Evolutionary conservation across 345 rosid genomes (phyloP).

Genomic region (Bruguiera sexangula): DNA sequence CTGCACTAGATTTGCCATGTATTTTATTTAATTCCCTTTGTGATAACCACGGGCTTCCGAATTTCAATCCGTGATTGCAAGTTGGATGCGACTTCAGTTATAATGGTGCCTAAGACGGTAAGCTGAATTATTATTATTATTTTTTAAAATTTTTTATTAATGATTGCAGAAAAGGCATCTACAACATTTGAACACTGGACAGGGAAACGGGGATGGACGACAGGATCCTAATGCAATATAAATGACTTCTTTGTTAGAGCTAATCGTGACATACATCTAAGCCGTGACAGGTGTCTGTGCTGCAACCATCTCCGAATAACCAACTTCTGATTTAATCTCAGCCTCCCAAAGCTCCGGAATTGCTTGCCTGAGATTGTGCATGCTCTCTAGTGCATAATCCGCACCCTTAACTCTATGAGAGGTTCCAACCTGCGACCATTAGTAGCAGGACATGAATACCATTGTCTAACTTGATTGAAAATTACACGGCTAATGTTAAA

Average conservation of each 20-base stretch:
- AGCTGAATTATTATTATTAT: background rate
- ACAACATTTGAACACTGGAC: constrained; percentile 23
- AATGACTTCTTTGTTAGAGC: background rate
- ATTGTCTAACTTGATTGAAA: too few species aligned
- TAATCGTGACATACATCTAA: constrained; percentile 20
- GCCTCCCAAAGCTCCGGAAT: constrained; percentile 69
- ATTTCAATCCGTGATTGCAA: constrained; percentile 14
- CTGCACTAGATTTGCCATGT: background rate
- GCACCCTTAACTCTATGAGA: constrained; percentile 61
- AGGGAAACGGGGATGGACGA: constrained; percentile 12
- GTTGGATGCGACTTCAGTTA: constrained; percentile 21
- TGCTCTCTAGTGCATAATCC: constrained; percentile 73
- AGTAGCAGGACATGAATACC: too few species aligned
- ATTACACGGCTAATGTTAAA: too few species aligned
- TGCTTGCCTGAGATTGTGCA: constrained; percentile 79
- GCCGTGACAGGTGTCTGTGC: constrained; percentile 84
- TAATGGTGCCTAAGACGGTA: constrained; percentile 1
- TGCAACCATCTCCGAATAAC: constrained; percentile 45
- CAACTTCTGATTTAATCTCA: constrained; percentile 52
- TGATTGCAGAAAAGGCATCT: constrained; percentile 21
- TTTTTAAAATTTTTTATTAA: background rate
- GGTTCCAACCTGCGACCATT: constrained; percentile 54
- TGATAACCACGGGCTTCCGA: background rate
- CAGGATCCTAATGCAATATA: constrained; percentile 6
- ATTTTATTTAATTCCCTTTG: background rate